A percentile compares a stretch with the other conserved stretches of the same genome.
Conservation (phyloP, 2,329 filamentous ascomycete genomes). For the Trichophyton mentagrophytes region DNA sequence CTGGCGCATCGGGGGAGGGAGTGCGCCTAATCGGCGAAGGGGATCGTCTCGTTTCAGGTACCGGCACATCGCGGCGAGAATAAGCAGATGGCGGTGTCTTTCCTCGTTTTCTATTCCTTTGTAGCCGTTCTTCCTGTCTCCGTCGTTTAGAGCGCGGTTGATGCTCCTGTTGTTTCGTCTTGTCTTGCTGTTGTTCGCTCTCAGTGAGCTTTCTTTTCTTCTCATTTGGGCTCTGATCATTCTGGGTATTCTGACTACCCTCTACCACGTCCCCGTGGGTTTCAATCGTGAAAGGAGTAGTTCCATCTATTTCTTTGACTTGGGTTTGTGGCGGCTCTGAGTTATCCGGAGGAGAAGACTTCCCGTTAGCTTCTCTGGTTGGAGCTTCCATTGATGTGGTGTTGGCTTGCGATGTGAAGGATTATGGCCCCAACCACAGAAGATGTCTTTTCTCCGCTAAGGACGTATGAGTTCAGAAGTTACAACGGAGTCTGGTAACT, state of each 20-base stretch:
- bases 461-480: not conserved
- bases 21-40: constrained; percentile 30
- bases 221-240: constrained; percentile 8
- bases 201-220: constrained; percentile 21
- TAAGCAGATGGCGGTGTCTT: constrained; percentile 29
- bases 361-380: not conserved
- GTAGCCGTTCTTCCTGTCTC: constrained; percentile 28
- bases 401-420: not conserved
- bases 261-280: not conserved
- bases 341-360: not conserved
- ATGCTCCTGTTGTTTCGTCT: constrained; percentile 15
- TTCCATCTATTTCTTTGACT: not conserved
- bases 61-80: constrained; percentile 27
- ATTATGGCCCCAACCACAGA: not conserved
- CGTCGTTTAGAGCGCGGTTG: constrained; percentile 26
- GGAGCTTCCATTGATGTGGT: not conserved
- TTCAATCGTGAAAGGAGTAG: not conserved
- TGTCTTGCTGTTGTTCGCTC: constrained; percentile 17
- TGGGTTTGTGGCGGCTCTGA: not conserved
- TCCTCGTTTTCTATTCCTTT: constrained; percentile 25
- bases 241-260: not conserved
- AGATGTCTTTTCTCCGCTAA: not conserved
- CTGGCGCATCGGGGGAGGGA: constrained; percentile 29
- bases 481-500: not conserved
- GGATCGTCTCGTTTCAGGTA: constrained; percentile 22